Base-by-base conservation (phyloP, 129 eudicot species). In the Flaveria ramosissima region DNA sequence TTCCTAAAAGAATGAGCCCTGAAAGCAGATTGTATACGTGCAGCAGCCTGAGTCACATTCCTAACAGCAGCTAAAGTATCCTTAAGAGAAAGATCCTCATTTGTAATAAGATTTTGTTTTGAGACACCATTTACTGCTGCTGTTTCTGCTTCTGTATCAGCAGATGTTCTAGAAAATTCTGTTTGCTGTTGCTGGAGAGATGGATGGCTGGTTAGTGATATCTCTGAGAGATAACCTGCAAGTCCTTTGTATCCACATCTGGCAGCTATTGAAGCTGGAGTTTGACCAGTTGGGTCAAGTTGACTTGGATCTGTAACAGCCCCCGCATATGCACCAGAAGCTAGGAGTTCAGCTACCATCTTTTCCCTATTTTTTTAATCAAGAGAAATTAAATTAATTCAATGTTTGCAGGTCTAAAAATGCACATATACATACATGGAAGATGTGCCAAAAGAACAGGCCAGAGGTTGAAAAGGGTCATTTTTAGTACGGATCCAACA, bases 241-340 rank as follows among this genome's bases (percentile, higher is more conserved):
- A 95, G 93, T 50, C 99, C 99, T 63, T 77, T 80, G 85, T 95
- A 92, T 61, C 96, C 97, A 77, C 55, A 72, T 55, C 76, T 62
- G 17, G 92, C 88, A 77, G 99, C 97, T 70, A 95, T 83, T 46
- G 96, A 89, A 78, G 97, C 99, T 7, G 99, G 87, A 43, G 92
- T 92, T 83, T 88, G 87, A 13, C 99, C 99, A 16, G 73, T 82
- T 56, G 94, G 97, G 74, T 89, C 96, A 61, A 75, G 87, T 39
- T 87, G 75, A 72, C 74, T 89, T 19, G 99, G 99, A 80, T 95
- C 97, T n/a, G 99, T 95, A 72, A 95, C 92, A 50, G 97, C 97
- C 64, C 95, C 92, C 60, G 99, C 87, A 17, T 83, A 89, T 72
- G 99, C 99, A 65, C 99, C 97, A 11, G 87, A 85, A 7, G 99